A percentile compares a stretch with the other conserved stretches of the same genome.
Evolutionary conservation across 768 basidiomycete genomes (phyloP).

Genomic region (Pulveroboletus ravenelii): DNA sequence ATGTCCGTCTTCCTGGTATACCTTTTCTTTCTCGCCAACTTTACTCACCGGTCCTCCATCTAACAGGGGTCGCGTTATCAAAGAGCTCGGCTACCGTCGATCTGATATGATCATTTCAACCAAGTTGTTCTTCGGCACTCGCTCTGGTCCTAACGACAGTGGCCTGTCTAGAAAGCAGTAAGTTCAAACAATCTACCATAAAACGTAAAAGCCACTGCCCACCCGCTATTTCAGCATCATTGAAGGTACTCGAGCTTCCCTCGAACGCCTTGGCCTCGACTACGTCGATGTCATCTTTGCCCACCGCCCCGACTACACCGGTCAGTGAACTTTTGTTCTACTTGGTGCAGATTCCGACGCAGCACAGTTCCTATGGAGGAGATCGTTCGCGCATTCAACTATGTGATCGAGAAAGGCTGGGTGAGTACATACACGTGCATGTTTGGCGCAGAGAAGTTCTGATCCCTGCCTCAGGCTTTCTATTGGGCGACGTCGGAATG

Average conservation of each 20-base stretch:
- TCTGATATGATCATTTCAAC: constrained; percentile 51
- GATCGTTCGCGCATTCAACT: constrained; percentile 55
- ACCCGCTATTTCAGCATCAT: constrained; percentile 37
- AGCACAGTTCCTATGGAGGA: constrained; percentile 44
- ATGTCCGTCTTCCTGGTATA: constrained; percentile 31
- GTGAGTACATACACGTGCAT: constrained; percentile 14
- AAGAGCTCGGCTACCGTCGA: constrained; percentile 48
- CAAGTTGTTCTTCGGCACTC: constrained; percentile 55
- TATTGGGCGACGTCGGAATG: constrained; percentile 55
- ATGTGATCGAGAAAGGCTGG: constrained; percentile 47
- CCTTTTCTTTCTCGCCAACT: background rate
- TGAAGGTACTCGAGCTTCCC: constrained; percentile 48
- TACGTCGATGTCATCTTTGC: constrained; percentile 51
- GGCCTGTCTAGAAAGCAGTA: constrained; percentile 34
- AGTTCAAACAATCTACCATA: background rate
- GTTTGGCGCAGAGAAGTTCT: background rate
- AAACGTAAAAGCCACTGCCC: background rate
- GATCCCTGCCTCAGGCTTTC: constrained; percentile 26
- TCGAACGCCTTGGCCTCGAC: constrained; percentile 48
- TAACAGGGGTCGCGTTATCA: constrained; percentile 47
- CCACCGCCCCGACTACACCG: constrained; percentile 42
- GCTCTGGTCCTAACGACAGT: constrained; percentile 40
- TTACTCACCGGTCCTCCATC: background rate
- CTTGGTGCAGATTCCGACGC: background rate
- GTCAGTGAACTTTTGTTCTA: constrained; percentile 15